These are phyloP conservation scores for Lepiota venenata DNA, from an alignment of 768 basidiomycete species.

Conservation along the genomic window DNA sequence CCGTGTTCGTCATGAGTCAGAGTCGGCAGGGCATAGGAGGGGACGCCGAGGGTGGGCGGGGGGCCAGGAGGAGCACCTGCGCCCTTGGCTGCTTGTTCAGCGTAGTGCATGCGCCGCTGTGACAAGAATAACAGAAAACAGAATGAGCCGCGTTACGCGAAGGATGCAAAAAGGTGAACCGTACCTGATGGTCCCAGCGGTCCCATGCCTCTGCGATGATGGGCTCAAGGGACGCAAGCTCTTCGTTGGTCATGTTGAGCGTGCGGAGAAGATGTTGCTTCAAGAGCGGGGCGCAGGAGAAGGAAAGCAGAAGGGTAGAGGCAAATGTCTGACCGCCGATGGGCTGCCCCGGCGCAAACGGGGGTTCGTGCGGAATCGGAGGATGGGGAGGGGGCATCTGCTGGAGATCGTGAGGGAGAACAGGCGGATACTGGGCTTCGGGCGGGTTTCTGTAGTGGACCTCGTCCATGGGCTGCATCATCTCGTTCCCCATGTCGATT, in stretches of 20 bases:
- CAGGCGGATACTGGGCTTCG: slow-evolving; percentile 42
- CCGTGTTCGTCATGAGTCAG: slow-evolving; percentile 23
- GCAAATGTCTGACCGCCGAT: slow-evolving; percentile 77
- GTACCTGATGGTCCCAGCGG: slow-evolving; percentile 79
- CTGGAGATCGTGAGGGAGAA: slow-evolving; percentile 39
- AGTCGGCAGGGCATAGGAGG: slow-evolving; percentile 23
- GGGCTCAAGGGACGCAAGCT: slow-evolving; percentile 74
- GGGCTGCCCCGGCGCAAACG: slow-evolving; percentile 56
- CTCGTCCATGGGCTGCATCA: slow-evolving; percentile 62
- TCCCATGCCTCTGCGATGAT: slow-evolving; percentile 85
- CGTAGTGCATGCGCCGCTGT: slow-evolving; percentile 41
- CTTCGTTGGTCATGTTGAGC: slow-evolving; percentile 74
- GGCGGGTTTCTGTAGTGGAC: slow-evolving; percentile 58
- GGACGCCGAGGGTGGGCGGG: slow-evolving; percentile 20
- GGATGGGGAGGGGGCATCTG: slow-evolving; percentile 31
- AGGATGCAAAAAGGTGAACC: slow-evolving; percentile 17
- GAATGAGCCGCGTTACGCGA: slow-evolving; percentile 11
- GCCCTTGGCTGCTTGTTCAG: slow-evolving; percentile 33
- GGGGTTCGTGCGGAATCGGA: slow-evolving; percentile 44
- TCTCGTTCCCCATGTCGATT: slow-evolving; percentile 76
- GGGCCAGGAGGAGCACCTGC: slow-evolving; percentile 22
- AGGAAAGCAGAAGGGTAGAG: slow-evolving; percentile 70
- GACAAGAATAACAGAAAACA: slow-evolving; percentile 4
- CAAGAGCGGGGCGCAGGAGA: slow-evolving; percentile 69
- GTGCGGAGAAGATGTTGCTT: slow-evolving; percentile 74